Conservation (phyloP, 352 stramenopile genomes). For the Phytophthora pluvialis region DNA sequence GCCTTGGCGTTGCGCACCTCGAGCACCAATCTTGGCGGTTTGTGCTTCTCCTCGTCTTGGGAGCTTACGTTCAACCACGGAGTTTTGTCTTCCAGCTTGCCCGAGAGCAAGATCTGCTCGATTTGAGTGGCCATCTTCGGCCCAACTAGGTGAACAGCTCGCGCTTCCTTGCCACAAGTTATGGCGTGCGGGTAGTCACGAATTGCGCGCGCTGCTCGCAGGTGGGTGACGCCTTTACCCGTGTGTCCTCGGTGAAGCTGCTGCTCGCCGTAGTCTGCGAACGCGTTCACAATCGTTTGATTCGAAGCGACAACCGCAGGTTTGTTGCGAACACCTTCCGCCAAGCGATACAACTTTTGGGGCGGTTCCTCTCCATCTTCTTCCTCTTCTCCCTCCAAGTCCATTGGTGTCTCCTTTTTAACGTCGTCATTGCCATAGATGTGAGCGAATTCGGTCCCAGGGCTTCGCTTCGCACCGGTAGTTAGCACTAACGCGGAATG, state of each 20-base stretch:
- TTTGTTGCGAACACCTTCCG: conserved; percentile 47
- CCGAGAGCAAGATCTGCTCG: background rate
- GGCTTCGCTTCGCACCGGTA: background rate
- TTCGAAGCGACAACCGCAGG: conserved; percentile 49
- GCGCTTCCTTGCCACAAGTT: background rate
- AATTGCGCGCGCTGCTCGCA: conserved; percentile 9
- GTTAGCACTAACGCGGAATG: background rate
- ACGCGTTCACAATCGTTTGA: conserved; percentile 40
- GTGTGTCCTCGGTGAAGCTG: conserved; percentile 9
- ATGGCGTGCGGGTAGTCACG: conserved; percentile 3
- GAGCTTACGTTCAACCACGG: background rate
- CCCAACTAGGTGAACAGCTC: background rate
- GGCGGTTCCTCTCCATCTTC: conserved; percentile 19
- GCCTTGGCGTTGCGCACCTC: background rate
- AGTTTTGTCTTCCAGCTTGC: background rate
- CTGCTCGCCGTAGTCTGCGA: conserved; percentile 4
- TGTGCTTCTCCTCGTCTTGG: background rate
- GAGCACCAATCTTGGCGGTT: background rate
- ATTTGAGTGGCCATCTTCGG: conserved; percentile 1
- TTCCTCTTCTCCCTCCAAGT: conserved; percentile 16
- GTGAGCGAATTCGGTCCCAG: background rate
- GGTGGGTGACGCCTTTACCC: conserved; percentile 2
- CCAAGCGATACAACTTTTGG: conserved; percentile 44
- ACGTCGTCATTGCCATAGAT: background rate
- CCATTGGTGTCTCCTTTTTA: conserved; percentile 1